A percentile compares a stretch with the other conserved stretches of the same genome.
Conservation (phyloP, 768 basidiomycete species). For the Baorangia bicolor region DNA sequence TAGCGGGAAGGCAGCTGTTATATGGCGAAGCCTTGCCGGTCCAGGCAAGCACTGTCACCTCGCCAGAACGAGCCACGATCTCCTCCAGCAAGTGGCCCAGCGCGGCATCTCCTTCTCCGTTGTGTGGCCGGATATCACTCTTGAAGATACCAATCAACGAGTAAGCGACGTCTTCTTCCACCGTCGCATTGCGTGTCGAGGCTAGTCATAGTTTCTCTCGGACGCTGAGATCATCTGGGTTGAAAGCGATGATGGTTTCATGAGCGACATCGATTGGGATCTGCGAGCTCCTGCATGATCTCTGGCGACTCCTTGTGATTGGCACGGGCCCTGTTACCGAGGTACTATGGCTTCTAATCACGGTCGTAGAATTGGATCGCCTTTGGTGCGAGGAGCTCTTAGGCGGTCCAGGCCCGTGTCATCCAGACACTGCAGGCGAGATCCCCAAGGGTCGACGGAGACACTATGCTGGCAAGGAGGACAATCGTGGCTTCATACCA, state of each 20-base stretch:
- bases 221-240: conserved; percentile 3
- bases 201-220: conserved; percentile 12
- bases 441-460: not conserved
- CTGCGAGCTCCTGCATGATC: conserved; percentile 10
- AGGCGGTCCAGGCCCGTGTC: conserved; percentile 14
- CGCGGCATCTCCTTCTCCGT: conserved; percentile 8
- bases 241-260: not conserved
- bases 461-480: not conserved
- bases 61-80: conserved; percentile 8
- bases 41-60: conserved; percentile 11
- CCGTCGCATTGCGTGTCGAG: conserved; percentile 6
- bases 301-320: too few relatives aligned
- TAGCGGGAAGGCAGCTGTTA: conserved; percentile 12
- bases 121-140: conserved; percentile 5
- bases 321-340: not conserved
- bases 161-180: conserved; percentile 10
- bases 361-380: conserved; percentile 7
- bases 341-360: conserved; percentile 11
- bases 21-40: conserved; percentile 8
- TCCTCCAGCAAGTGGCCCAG: conserved; percentile 15
- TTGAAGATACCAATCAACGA: conserved; percentile 11
- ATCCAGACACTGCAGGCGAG: conserved; percentile 2
- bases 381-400: conserved; percentile 12
- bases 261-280: conserved; percentile 3
- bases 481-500: too few relatives aligned